Conservation (phyloP, 2,329 filamentous ascomycete species). For the Sporothrix inflata region DNA sequence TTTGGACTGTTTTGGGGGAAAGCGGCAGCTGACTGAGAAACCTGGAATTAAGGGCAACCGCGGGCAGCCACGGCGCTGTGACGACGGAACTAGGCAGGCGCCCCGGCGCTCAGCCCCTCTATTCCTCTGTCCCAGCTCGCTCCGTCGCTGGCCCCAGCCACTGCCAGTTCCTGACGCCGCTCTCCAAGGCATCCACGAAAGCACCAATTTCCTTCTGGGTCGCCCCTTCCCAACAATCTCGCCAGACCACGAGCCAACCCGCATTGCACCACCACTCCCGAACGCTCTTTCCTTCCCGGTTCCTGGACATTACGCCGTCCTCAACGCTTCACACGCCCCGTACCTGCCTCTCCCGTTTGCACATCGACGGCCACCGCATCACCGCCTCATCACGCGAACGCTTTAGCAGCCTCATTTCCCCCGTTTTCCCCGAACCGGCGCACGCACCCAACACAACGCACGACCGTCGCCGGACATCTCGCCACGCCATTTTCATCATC, state of each 20-base stretch:
- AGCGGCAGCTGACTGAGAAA: conserved; percentile 22
- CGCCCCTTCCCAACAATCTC: conserved; percentile 23
- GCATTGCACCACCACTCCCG: not conserved
- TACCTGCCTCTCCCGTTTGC: not conserved
- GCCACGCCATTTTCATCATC: not conserved
- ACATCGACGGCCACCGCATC: conserved; percentile 16
- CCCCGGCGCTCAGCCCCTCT: conserved; percentile 17
- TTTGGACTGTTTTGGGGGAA: not conserved
- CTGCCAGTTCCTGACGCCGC: not conserved
- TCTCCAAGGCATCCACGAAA: conserved; percentile 25
- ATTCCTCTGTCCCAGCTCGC: not conserved
- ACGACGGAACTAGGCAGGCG: conserved; percentile 14
- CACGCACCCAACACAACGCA: not conserved
- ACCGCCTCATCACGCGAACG: not conserved
- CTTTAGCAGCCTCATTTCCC: not conserved
- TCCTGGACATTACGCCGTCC: conserved; percentile 14
- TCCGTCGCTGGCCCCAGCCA: not conserved
- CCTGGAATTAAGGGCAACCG: conserved; percentile 4
- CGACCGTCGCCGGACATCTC: not conserved
- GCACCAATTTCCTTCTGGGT: conserved; percentile 12
- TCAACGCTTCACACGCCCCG: not conserved
- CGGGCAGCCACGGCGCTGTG: conserved; percentile 14
- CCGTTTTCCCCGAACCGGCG: not conserved
- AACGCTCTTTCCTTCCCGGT: conserved; percentile 8
- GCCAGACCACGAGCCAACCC: conserved; percentile 8